These are phyloP conservation scores for Suillus hirtellus DNA, from an alignment of 768 basidiomycete genomes.

Conservation along the genomic window DNA sequence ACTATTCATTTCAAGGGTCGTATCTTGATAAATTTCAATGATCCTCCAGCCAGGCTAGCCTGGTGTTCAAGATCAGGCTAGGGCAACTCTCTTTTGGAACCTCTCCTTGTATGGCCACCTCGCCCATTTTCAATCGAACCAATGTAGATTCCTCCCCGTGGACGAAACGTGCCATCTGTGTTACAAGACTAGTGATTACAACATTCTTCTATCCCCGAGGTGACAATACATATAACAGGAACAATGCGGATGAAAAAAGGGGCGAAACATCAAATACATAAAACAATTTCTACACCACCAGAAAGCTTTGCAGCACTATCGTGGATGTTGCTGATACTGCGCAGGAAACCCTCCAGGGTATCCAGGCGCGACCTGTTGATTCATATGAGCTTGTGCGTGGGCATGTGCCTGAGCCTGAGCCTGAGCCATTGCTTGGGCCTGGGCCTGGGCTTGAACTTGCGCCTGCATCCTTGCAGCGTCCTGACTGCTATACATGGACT, in stretches of 20 bases:
- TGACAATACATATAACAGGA: slow-evolving; percentile 1
- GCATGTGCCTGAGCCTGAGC: slow-evolving; percentile 31
- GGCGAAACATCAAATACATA: slow-evolving; percentile 1
- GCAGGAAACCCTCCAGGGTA: slow-evolving; percentile 32
- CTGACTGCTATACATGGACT: slow-evolving; percentile 33
- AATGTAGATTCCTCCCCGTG: background rate
- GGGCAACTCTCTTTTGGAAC: background rate
- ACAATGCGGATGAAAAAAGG: background rate
- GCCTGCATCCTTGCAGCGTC: slow-evolving; percentile 40
- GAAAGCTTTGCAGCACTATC: slow-evolving; percentile 17
- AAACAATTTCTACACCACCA: background rate
- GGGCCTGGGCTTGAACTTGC: slow-evolving; percentile 42
- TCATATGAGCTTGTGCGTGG: slow-evolving; percentile 26
- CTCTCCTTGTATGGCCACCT: background rate
- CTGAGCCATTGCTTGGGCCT: slow-evolving; percentile 43
- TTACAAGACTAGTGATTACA: slow-evolving; percentile 8
- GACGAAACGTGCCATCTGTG: background rate
- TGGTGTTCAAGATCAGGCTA: background rate
- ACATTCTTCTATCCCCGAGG: background rate
- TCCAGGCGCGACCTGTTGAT: slow-evolving; percentile 28
- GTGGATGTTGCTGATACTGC: slow-evolving; percentile 33
- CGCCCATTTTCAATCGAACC: background rate
- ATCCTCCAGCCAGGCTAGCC: background rate
- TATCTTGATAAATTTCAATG: background rate
- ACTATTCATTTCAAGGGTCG: background rate